Conservation (phyloP, 2,329 filamentous ascomycete genomes). For the Madurella mycetomatis region DNA sequence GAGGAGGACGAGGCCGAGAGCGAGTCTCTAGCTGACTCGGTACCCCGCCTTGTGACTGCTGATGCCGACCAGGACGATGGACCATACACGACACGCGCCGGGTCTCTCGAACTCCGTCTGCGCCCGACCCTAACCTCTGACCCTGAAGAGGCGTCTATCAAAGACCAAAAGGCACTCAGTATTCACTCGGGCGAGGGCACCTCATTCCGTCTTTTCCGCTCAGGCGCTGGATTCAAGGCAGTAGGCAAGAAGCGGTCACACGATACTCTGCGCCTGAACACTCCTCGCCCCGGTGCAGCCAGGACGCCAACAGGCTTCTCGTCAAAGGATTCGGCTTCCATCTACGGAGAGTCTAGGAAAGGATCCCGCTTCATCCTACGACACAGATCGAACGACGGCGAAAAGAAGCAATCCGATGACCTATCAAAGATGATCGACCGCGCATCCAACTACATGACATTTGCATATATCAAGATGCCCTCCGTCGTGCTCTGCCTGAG, state of each 20-base stretch:
- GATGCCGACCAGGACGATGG: slow-evolving; percentile 43
- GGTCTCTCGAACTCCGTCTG: slow-evolving; percentile 75
- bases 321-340: slow-evolving; percentile 37
- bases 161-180: slow-evolving; percentile 44
- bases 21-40: slow-evolving; percentile 37
- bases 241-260: slow-evolving; percentile 50
- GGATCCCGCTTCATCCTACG: slow-evolving; percentile 53
- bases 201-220: slow-evolving; percentile 50
- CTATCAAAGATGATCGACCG: slow-evolving; percentile 94
- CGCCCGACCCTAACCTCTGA: slow-evolving; percentile 72
- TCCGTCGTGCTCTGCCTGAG: slow-evolving; percentile 92
- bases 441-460: slow-evolving; percentile 95
- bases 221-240: slow-evolving; percentile 40
- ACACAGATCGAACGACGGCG: slow-evolving; percentile 40
- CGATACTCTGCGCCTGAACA: slow-evolving; percentile 48
- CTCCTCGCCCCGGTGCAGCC: slow-evolving; percentile 41
- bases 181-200: slow-evolving; percentile 46
- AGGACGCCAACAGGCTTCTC: slow-evolving; percentile 46
- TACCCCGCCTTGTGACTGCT: slow-evolving; percentile 33
- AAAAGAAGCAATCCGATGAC: slow-evolving; percentile 70
- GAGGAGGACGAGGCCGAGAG: slow-evolving; percentile 49
- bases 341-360: slow-evolving; percentile 41
- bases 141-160: slow-evolving; percentile 31
- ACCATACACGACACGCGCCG: slow-evolving; percentile 58
- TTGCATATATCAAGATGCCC: slow-evolving; percentile 90